Conservation (phyloP, 106 monocot genomes). For the Apostasia ramifera region DNA sequence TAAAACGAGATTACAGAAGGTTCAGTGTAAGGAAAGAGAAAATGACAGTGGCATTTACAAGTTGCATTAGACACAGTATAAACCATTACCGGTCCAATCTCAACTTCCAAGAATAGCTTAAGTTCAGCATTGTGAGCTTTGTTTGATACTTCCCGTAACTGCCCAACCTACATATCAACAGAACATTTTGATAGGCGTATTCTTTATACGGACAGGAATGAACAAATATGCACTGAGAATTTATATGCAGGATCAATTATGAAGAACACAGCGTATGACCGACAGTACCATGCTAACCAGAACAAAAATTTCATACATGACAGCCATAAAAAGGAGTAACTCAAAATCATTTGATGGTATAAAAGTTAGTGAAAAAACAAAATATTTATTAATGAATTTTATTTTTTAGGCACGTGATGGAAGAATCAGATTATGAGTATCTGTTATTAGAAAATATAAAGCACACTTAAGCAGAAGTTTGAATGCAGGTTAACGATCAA, state of each 20-base stretch:
- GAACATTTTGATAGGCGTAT: not conserved
- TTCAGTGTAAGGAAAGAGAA: not conserved
- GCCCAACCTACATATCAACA: constrained; percentile 61
- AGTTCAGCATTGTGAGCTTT: constrained; percentile 92
- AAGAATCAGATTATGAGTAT: no score
- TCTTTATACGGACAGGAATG: not conserved
- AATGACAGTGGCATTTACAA: not conserved
- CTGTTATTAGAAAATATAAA: no score
- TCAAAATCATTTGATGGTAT: no score
- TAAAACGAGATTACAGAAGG: not conserved
- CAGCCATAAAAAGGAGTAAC: no score
- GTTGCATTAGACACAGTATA: not conserved
- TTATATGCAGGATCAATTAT: not conserved
- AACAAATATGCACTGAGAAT: not conserved
- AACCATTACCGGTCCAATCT: constrained; percentile 30
- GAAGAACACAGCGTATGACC: no score
- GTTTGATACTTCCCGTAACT: constrained; percentile 83
- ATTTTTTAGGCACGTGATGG: no score
- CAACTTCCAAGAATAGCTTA: constrained; percentile 89
- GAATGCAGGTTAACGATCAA: no score
- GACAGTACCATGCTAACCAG: not conserved
- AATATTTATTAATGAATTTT: no score
- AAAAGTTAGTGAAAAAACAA: no score
- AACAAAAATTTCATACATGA: not conserved
- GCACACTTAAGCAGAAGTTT: no score